A percentile compares a stretch with the other conserved stretches of the same genome.
phyloP scores from a whole-genome alignment of 352 stramenopile species.

The Globisporangium cystogenes region DNA sequence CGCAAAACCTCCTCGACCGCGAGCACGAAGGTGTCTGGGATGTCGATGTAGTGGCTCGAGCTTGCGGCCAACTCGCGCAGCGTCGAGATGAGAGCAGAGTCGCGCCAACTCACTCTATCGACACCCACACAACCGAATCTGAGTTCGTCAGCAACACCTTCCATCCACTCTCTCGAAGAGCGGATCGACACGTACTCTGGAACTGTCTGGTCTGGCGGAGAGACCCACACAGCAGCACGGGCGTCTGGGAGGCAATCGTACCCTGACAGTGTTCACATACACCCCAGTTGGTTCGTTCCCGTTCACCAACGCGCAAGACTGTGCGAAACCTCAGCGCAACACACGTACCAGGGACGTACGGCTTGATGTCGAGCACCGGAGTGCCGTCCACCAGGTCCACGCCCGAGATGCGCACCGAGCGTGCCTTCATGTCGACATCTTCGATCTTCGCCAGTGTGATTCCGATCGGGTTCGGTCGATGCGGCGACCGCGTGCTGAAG shows the following conservation, averaged over 20 bases:
- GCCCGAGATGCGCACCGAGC: conserved; percentile 74
- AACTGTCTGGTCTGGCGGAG: conserved; percentile 22
- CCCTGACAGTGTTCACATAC: conserved; percentile 10
- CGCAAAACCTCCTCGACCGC: conserved; percentile 64
- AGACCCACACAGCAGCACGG: conserved; percentile 34
- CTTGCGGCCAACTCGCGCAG: conserved; percentile 28
- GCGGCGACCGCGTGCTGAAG: conserved; percentile 95
- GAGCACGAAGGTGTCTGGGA: conserved; percentile 21
- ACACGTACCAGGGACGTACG: conserved; percentile 88
- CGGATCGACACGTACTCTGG: conserved; percentile 25
- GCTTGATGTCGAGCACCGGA: conserved; percentile 98
- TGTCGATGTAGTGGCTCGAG: conserved; percentile 38
- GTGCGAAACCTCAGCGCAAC: neutral
- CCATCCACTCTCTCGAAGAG: neutral
- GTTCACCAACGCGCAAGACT: too few species aligned
- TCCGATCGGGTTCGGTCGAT: conserved; percentile 96
- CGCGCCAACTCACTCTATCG: conserved; percentile 43
- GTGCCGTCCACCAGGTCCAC: conserved; percentile 96
- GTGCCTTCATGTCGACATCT: conserved; percentile 45
- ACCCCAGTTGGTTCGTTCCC: neutral
- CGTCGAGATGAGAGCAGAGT: conserved; percentile 13
- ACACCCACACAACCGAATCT: neutral
- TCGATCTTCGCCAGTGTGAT: conserved; percentile 90
- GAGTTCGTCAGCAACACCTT: neutral
- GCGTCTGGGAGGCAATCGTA: conserved; percentile 51